Evolutionary conservation across 306 rosid species (phyloP).

Genomic region (Alnus rubra): DNA sequence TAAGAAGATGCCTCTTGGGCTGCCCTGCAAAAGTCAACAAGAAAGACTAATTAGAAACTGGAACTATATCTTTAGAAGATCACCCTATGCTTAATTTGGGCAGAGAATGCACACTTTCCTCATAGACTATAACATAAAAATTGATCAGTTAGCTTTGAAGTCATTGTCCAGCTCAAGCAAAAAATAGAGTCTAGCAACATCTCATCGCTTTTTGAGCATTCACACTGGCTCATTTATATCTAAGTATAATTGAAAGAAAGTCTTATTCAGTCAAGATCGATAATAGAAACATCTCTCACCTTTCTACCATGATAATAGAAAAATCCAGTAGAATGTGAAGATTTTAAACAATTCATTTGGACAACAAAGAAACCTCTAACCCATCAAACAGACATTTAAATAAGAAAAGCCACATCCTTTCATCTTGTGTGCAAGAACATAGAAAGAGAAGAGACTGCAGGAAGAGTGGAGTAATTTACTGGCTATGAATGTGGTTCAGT

Average conservation of each 20-base stretch:
- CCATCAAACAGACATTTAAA: not conserved
- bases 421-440: not conserved
- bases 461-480: not conserved
- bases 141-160: not conserved
- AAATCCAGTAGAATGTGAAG: too few relatives aligned
- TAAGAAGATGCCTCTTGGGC: conserved; percentile 97
- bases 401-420: not conserved
- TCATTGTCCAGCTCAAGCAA: not conserved
- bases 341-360: not conserved
- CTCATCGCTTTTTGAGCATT: not conserved
- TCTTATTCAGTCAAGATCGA: not conserved
- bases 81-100: not conserved
- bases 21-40: conserved; percentile 63
- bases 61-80: not conserved
- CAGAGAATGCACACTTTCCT: not conserved
- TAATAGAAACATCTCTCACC: not conserved
- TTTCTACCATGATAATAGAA: not conserved
- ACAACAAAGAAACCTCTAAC: not conserved
- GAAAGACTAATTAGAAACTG: conserved; percentile 9
- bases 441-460: not conserved
- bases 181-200: not conserved
- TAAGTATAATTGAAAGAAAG: not conserved
- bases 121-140: not conserved
- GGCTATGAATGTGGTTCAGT: too few relatives aligned
- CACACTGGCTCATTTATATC: not conserved